Conservation (phyloP, 352 stramenopile species). For the Elongisporangium senticosum region DNA sequence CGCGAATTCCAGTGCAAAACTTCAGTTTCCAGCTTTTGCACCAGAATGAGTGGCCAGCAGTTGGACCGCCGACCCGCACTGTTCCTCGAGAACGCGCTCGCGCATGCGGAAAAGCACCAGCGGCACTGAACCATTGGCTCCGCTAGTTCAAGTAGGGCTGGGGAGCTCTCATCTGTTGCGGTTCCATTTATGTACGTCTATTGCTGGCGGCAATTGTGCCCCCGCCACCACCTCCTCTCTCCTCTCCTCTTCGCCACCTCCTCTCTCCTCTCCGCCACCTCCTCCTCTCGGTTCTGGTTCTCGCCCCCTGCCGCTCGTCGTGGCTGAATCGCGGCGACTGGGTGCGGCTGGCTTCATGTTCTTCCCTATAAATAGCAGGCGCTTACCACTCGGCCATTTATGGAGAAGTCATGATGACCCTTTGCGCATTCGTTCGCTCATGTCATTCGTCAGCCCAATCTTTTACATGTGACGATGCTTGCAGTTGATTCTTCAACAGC, state of each 20-base stretch:
- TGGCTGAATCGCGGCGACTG: not conserved
- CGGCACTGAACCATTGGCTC: conserved; percentile 10
- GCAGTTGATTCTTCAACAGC: not conserved
- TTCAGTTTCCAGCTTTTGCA: not conserved
- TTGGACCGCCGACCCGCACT: not conserved
- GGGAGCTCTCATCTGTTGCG: conserved; percentile 1
- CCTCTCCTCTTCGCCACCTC: not conserved
- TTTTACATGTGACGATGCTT: not conserved
- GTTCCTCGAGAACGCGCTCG: not conserved
- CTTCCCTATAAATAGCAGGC: not conserved
- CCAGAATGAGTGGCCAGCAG: not conserved
- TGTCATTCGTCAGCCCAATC: not conserved
- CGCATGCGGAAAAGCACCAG: not conserved
- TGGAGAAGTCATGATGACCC: not conserved
- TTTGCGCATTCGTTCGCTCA: not conserved
- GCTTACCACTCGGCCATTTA: not conserved
- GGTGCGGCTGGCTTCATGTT: not conserved
- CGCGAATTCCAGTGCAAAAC: not conserved
- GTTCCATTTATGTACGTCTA: conserved; percentile 2
- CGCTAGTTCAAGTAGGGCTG: conserved; percentile 18
- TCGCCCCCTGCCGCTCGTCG: not conserved
- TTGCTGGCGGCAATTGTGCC: not conserved
- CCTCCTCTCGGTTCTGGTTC: not conserved
- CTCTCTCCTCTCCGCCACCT: not conserved
- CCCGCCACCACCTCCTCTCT: not conserved